Percentiles rank a stretch among this genome's conserved stretches.
Evolutionary conservation across 306 rosid genomes (phyloP).

Genomic region (Astragalus membranaceus): DNA sequence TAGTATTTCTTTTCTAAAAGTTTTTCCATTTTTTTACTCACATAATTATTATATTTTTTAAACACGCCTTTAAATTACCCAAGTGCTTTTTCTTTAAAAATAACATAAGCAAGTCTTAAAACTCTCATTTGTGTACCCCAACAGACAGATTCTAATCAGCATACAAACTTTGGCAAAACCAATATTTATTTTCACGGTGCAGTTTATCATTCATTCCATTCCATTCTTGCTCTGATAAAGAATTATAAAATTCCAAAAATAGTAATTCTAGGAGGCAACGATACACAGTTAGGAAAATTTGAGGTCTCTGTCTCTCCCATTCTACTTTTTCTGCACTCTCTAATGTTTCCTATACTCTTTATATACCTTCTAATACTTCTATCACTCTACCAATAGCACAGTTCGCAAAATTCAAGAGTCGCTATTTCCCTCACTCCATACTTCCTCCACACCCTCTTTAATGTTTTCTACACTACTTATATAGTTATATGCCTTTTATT

Average conservation of each 20-base stretch:
- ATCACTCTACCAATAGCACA: too few relatives aligned
- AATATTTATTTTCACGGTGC: background rate
- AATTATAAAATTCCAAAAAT: slow-evolving; percentile 3
- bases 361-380: too few relatives aligned
- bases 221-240: slow-evolving; percentile 1
- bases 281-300: too few relatives aligned
- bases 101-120: background rate
- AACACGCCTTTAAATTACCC: background rate
- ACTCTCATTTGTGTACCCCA: background rate
- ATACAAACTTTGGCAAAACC: background rate
- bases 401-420: too few relatives aligned
- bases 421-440: too few relatives aligned
- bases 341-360: too few relatives aligned
- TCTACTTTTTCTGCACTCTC: too few relatives aligned
- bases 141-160: slow-evolving; percentile 4
- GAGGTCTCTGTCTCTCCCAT: too few relatives aligned
- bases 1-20: background rate
- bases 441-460: too few relatives aligned
- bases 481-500: too few relatives aligned
- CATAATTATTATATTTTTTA: background rate
- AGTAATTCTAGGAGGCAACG: background rate
- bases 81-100: background rate
- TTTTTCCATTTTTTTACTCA: background rate
- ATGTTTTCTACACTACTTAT: too few relatives aligned
- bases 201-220: slow-evolving; percentile 15